phyloP scores from a whole-genome alignment of 1,284 basidiomycete species.

The Cutaneotrichosporon cutaneum region DNA sequence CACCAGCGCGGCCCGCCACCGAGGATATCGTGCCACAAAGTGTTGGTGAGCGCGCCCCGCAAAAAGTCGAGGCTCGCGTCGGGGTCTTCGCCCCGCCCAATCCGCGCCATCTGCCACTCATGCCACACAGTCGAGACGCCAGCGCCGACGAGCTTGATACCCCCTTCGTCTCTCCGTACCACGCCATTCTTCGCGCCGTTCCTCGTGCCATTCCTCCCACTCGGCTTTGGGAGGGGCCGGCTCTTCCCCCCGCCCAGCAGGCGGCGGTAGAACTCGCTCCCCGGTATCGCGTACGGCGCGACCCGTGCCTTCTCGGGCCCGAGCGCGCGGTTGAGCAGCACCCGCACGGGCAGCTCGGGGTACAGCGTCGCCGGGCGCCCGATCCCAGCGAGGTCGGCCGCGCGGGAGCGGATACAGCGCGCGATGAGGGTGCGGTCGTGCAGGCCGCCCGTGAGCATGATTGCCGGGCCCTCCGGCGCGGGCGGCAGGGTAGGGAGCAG shows the following conservation, averaged over 20 bases:
- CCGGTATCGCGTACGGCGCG: constrained; percentile 37
- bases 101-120: constrained; percentile 47
- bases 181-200: background rate
- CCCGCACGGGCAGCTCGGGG: constrained; percentile 32
- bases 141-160: constrained; percentile 45
- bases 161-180: constrained; percentile 1
- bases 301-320: constrained; percentile 27
- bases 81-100: constrained; percentile 41
- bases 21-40: constrained; percentile 36
- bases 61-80: constrained; percentile 40
- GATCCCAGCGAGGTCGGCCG: constrained; percentile 46
- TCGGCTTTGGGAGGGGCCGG: background rate
- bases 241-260: constrained; percentile 32
- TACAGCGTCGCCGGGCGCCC: constrained; percentile 43
- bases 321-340: constrained; percentile 38
- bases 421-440: constrained; percentile 43
- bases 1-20: constrained; percentile 33
- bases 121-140: constrained; percentile 48
- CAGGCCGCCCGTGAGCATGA: constrained; percentile 47
- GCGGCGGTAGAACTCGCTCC: constrained; percentile 23
- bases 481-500: constrained; percentile 39
- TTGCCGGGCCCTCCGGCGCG: constrained; percentile 42
- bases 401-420: constrained; percentile 30
- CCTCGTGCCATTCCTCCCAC: background rate
- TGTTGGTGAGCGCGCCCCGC: constrained; percentile 29